Conservation (phyloP, 768 basidiomycete species). For the Mycena kentingensis region DNA sequence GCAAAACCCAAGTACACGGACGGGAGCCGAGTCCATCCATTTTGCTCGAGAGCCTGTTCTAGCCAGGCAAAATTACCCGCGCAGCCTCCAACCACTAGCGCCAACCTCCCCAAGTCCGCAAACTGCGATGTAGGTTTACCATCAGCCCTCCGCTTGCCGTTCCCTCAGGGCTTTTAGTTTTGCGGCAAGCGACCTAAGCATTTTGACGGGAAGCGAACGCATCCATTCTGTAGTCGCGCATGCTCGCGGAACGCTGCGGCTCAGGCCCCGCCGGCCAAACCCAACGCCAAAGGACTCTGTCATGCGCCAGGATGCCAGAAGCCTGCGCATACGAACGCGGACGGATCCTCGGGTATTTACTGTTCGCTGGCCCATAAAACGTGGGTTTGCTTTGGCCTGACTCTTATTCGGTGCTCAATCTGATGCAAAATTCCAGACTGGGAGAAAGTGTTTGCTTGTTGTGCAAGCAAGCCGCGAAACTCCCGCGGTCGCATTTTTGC, state of each 20-base stretch:
- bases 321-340: conserved; percentile 40
- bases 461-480: conserved; percentile 60
- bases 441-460: conserved; percentile 57
- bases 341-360: conserved; percentile 45
- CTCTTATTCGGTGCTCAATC: not conserved
- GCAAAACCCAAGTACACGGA: conserved; percentile 57
- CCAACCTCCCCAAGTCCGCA: conserved; percentile 32
- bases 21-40: conserved; percentile 56
- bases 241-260: conserved; percentile 53
- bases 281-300: conserved; percentile 39
- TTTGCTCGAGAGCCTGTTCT: conserved; percentile 63
- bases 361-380: conserved; percentile 55
- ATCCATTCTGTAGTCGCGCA: conserved; percentile 65
- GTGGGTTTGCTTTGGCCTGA: conserved; percentile 28
- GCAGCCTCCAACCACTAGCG: conserved; percentile 16
- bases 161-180: conserved; percentile 38
- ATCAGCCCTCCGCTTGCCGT: conserved; percentile 5
- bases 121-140: conserved; percentile 52
- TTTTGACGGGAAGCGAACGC: conserved; percentile 56
- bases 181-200: conserved; percentile 64
- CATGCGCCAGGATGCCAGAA: conserved; percentile 54
- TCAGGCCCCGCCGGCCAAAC: conserved; percentile 16
- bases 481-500: conserved; percentile 63
- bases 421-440: conserved; percentile 39
- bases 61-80: conserved; percentile 39